Evolutionary conservation across 768 basidiomycete species (phyloP), one percentile per base, ranked within the genome.

Genomic region (Lactarius hatsudake): DNA sequence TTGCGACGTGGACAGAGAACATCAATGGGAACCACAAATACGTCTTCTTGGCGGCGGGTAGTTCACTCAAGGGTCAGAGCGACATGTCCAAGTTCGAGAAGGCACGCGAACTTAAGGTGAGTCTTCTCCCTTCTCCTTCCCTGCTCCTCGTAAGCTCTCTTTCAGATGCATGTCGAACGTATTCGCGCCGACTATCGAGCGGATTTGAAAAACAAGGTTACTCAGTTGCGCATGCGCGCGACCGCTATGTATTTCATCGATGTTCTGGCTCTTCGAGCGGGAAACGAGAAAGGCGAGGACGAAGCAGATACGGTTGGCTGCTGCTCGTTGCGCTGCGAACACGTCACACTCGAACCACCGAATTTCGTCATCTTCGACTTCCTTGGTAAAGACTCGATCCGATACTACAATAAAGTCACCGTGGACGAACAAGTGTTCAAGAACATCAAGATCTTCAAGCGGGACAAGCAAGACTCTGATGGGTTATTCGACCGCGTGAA

Each of bases 231-330:
- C 40, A 96, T 98, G 78, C 89, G 96, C 30, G 97, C 97, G n/a
- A 98, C 96, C 1, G 92, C 97, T 18, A 92, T 99, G 89, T 99
- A 99, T 77, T 94, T 99, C 79, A 98, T 99, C 73, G 97, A 99
- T 78, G 87, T 87, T 74, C 84, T 98, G 42, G 97, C 97, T 42
- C 90, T 99, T 76, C 93, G 97, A 83, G 96, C 96, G 57, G 97
- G 97, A 70, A 98, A 98, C 78, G 97, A 99, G 81, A 99, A 99
- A 78, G 97, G 96, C 54, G 97, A 98, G 73, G 97, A 99, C 72
- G 97, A 98, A 78, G 97, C 97, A 1, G 97, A 99, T 76, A 99
- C 97, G 0, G 95, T 98, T 64, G 97, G 97, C 75, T 98, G 97
- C 79, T 99, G 97, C 77, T 99, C 97, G 5, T 80, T 99, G 59